phyloP scores from a whole-genome alignment of 148 eudicot genomes.

The Persicaria maculosa region DNA sequence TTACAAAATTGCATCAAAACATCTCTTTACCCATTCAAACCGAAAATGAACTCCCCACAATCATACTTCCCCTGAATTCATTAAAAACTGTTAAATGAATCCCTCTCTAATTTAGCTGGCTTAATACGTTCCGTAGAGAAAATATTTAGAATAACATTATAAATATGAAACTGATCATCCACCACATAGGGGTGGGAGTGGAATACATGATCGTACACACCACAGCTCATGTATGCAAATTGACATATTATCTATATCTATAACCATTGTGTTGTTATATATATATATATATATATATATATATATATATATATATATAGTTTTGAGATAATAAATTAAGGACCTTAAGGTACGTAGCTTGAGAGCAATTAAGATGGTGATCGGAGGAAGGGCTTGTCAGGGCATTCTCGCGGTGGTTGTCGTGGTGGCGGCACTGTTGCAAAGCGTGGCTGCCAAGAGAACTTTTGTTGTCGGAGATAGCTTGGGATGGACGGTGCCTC shows the following conservation, averaged over 20 bases:
- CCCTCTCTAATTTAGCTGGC: background rate
- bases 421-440: constrained; percentile 1
- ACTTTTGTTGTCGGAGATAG: constrained; percentile 3
- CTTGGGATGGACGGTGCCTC: constrained; percentile 4
- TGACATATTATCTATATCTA: background rate
- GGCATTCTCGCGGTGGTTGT: background rate
- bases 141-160: background rate
- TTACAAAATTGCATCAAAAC: background rate
- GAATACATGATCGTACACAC: background rate
- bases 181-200: background rate
- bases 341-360: background rate
- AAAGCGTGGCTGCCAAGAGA: background rate
- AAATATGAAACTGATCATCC: background rate
- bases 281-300: too few relatives aligned
- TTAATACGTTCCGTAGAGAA: background rate
- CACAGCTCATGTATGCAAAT: background rate
- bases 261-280: background rate
- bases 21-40: background rate
- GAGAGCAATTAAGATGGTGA: background rate
- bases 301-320: background rate
- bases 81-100: background rate
- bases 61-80: background rate
- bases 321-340: background rate
- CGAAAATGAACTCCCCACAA: background rate
- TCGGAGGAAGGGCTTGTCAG: background rate